These are phyloP conservation scores for Torrubiella hemipterigena DNA, from an alignment of 2,329 filamentous ascomycete genomes.

Conservation along the genomic window DNA sequence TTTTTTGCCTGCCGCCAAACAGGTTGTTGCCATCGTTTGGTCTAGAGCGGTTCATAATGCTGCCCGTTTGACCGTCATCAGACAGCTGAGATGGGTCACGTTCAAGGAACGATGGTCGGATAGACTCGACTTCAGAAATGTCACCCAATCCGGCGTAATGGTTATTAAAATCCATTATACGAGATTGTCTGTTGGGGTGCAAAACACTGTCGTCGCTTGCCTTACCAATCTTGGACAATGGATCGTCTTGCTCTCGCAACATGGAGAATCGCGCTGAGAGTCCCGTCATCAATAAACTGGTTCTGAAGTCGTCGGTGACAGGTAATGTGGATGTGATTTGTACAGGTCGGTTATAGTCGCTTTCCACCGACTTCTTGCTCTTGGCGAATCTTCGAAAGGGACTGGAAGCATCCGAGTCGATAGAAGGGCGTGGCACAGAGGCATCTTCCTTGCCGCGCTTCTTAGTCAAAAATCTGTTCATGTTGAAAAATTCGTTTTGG, in stretches of 20 bases:
- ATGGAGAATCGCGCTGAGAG: slow-evolving; percentile 94
- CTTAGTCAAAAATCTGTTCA: slow-evolving; percentile 70
- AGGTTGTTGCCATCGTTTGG: slow-evolving; percentile 83
- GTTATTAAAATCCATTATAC: slow-evolving; percentile 58
- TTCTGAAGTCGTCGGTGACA: slow-evolving; percentile 79
- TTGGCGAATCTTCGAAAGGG: slow-evolving; percentile 44
- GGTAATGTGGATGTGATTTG: slow-evolving; percentile 68
- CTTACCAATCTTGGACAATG: slow-evolving; percentile 78
- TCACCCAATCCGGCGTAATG: slow-evolving; percentile 55
- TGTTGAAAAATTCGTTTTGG: no score
- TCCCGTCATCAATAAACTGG: slow-evolving; percentile 90
- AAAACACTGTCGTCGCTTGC: slow-evolving; percentile 92
- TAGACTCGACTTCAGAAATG: slow-evolving; percentile 83
- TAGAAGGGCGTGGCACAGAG: slow-evolving; percentile 32
- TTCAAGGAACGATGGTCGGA: slow-evolving; percentile 48
- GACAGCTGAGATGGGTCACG: slow-evolving; percentile 55
- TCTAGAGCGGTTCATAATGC: slow-evolving; percentile 74
- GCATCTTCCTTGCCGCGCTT: slow-evolving; percentile 55
- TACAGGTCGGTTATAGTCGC: slow-evolving; percentile 52
- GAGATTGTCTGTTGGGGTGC: slow-evolving; percentile 68
- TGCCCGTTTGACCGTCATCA: slow-evolving; percentile 57
- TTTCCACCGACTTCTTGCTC: slow-evolving; percentile 40
- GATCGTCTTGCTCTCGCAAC: slow-evolving; percentile 89
- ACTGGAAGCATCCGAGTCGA: slow-evolving; percentile 40
- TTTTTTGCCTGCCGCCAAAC: slow-evolving; percentile 91